These are phyloP conservation scores for Chlorella sp. DNA, from an alignment of 139 green algal species.

Conservation along the genomic window DNA sequence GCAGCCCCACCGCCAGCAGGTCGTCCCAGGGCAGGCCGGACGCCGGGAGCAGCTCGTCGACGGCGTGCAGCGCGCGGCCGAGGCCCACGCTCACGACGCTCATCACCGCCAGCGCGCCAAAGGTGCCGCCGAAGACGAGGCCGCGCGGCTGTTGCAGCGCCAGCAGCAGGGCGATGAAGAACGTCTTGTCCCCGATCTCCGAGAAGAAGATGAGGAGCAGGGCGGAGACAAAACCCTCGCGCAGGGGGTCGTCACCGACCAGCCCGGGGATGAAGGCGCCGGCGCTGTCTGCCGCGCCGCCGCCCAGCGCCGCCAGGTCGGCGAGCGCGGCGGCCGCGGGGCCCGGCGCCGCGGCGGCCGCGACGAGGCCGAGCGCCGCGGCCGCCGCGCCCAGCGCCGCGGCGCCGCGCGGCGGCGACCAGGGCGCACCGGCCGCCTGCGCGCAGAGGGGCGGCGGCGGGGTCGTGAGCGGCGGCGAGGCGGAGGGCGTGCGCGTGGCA, in stretches of 20 bases:
- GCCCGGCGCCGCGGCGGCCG: neutral
- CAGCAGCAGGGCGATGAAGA: conserved; percentile 97
- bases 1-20: conserved; percentile 75
- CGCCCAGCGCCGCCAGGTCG: conserved; percentile 1
- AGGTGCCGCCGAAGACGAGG: conserved; percentile 92
- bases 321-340: neutral
- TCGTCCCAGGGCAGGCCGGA: conserved; percentile 85
- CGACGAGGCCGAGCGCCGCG: neutral
- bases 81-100: conserved; percentile 90
- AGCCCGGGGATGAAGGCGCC: conserved; percentile 52
- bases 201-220: conserved; percentile 97
- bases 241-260: conserved; percentile 67
- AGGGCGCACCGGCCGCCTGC: too few species aligned
- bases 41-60: conserved; percentile 7
- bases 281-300: neutral
- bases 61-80: conserved; percentile 9
- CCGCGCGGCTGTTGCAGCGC: conserved; percentile 67
- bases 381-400: neutral
- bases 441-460: too few species aligned
- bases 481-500: too few species aligned
- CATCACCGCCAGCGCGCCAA: conserved; percentile 96
- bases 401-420: too few species aligned
- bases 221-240: conserved; percentile 81
- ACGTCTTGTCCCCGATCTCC: conserved; percentile 99
- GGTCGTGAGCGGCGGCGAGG: too few species aligned